phyloP scores from a whole-genome alignment of 2,329 filamentous ascomycete genomes.

The Sporothrix euskadiensis region DNA sequence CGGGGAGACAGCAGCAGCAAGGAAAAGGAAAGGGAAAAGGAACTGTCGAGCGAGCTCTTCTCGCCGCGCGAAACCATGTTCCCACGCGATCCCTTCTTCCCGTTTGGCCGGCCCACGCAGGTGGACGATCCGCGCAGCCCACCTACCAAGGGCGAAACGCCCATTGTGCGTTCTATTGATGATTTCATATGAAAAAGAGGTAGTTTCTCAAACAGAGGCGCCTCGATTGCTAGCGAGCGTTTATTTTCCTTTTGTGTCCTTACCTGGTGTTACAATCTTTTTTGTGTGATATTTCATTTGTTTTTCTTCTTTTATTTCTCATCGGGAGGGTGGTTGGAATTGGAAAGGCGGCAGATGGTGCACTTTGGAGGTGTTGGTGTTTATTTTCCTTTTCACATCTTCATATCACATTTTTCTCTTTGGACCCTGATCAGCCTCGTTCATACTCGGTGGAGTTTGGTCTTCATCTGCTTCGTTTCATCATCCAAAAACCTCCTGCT shows the following conservation, averaged over 20 bases:
- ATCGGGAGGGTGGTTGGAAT: not conserved
- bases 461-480: not conserved
- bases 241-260: not conserved
- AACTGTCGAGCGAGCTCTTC: conserved; percentile 43
- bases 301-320: not conserved
- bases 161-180: conserved; percentile 76
- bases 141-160: conserved; percentile 70
- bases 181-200: conserved; percentile 62
- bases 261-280: conserved; percentile 1
- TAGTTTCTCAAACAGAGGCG: not conserved
- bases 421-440: not conserved
- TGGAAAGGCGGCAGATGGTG: not conserved
- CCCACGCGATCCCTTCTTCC: conserved; percentile 54
- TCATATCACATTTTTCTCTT: not conserved
- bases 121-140: conserved; percentile 70
- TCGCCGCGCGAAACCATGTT: conserved; percentile 56
- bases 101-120: conserved; percentile 54
- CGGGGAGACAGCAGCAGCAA: no score
- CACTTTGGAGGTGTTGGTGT: not conserved
- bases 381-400: not conserved
- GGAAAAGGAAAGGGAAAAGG: conserved; percentile 40
- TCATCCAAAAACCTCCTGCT: not conserved
- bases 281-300: not conserved
- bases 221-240: conserved; percentile 13
- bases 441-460: not conserved